Base-by-base conservation (phyloP, 2,329 filamentous ascomycete genomes). In the Thelonectria discophora region DNA sequence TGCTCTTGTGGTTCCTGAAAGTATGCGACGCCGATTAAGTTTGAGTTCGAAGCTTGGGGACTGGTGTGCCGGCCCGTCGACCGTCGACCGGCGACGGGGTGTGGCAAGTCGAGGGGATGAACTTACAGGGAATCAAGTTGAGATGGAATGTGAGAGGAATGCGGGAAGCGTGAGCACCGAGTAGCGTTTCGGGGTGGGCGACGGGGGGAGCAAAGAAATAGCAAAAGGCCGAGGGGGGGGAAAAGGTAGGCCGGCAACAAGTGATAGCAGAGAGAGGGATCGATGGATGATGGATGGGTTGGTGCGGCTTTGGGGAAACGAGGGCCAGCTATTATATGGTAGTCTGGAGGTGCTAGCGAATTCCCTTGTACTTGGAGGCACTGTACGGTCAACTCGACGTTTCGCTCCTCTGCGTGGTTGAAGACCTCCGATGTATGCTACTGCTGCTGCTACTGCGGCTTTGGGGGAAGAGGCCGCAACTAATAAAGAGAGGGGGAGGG, bases 191-290 rank as follows among this genome's bases (percentile, higher is more conserved):
- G 55, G 46, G 55, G 59, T 95, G 86, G 89, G 84, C 57, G 92
- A 96, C 65, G 92, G 96, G 63, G 21, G 21, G 6, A 6, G 21
- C 92, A 97, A 95, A 93, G 83, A 91, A 88, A 74, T 57, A 48
- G 55, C 50, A 27, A 17, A 27, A 18, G 27, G 43, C 40, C 6
- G 34, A 15, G 34, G 7, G 34, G 34, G 34, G 12, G 11, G 12
- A 45, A 34, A 15, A 45, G 82, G 27, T 5, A 30, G 27, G 27
- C 27, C 91, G 65, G 89, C 93, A 74, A 47, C 83, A 20, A 92
- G 45, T 92, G 97, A 66, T 93, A 97, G 75, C 93, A 97, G 79
- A 91, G 97, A 69, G 34, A 93, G 89, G 77, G 90, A 97, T 76
- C 32, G 24, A 27, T 34, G 42, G 24, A 27, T 34, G 42, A 53